Percentiles rank a stretch among this genome's conserved stretches.
phyloP scores from a whole-genome alignment of 2,329 filamentous ascomycete genomes.

The Ustulina deusta region DNA sequence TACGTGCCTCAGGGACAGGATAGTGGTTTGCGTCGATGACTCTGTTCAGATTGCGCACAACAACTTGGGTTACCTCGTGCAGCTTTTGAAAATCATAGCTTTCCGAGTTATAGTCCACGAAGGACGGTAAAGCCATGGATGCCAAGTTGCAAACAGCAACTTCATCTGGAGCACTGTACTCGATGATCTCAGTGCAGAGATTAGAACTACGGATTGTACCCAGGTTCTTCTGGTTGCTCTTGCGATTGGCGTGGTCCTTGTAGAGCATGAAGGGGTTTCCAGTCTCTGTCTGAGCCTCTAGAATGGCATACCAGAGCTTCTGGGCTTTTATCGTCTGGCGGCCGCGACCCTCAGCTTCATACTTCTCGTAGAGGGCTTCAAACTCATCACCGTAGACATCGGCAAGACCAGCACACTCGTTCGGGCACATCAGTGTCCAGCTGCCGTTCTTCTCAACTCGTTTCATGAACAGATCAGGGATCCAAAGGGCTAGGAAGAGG shows the following conservation, averaged over 20 bases:
- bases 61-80: constrained; percentile 91
- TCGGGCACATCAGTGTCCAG: constrained; percentile 98
- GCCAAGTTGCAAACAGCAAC: constrained; percentile 98
- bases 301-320: constrained; percentile 99
- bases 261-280: constrained; percentile 99
- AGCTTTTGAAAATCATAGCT: constrained; percentile 96
- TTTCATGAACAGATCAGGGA: constrained; percentile 99
- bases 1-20: constrained; percentile 91
- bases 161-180: constrained; percentile 97
- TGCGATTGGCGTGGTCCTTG: constrained; percentile 98
- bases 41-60: constrained; percentile 96
- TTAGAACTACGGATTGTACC: constrained; percentile 99
- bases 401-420: constrained; percentile 92
- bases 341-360: constrained; percentile 88
- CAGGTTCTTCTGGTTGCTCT: constrained; percentile 99
- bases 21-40: constrained; percentile 99
- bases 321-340: constrained; percentile 94
- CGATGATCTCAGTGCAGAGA: constrained; percentile 97
- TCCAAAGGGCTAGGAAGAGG: constrained; percentile 98
- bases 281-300: constrained; percentile 98
- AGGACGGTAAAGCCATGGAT: constrained; percentile 90
- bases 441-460: constrained; percentile 96
- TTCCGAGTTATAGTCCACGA: constrained; percentile 85
- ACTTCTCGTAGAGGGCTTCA: constrained; percentile 91
- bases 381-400: constrained; percentile 99